Percentiles rank a stretch among this genome's conserved stretches.
Conservation (phyloP, 257 asterid species). For the Nicotiana undulata region DNA sequence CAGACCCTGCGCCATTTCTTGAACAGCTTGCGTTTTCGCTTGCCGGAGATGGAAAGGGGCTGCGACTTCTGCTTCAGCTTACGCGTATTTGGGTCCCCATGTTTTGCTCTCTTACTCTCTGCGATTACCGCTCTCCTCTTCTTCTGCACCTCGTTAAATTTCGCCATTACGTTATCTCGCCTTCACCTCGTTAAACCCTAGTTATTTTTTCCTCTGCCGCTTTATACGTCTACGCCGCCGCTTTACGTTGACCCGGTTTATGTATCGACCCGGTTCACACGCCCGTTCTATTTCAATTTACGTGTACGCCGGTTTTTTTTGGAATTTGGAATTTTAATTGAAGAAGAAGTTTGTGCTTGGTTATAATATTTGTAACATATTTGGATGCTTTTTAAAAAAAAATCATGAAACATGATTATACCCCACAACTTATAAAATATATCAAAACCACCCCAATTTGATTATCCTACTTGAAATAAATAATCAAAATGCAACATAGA, state of each 20-base stretch:
- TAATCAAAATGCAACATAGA: no score
- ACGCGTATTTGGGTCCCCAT: conserved; percentile 51
- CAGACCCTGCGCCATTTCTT: conserved; percentile 83
- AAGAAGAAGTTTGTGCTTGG: no score
- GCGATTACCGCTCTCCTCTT: conserved; percentile 55
- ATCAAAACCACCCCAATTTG: no score
- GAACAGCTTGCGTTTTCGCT: conserved; percentile 74
- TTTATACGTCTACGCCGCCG: neutral
- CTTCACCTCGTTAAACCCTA: conserved; percentile 6
- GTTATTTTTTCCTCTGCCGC: neutral
- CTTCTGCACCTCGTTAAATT: conserved; percentile 68
- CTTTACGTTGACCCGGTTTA: neutral
- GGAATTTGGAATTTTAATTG: no score
- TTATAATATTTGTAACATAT: no score
- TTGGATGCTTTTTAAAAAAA: no score
- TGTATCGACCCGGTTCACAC: neutral
- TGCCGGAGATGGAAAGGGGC: conserved; percentile 64
- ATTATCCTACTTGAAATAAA: no score
- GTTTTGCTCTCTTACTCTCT: conserved; percentile 39
- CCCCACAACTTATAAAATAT: no score
- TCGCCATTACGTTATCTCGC: conserved; percentile 34
- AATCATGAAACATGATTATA: no score
- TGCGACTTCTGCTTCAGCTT: conserved; percentile 51
- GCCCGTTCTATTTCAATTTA: neutral
- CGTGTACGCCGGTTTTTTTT: no score